phyloP scores from a whole-genome alignment of 108 stramenopile genomes.

The Cyclotella choctawhatcheeana region DNA sequence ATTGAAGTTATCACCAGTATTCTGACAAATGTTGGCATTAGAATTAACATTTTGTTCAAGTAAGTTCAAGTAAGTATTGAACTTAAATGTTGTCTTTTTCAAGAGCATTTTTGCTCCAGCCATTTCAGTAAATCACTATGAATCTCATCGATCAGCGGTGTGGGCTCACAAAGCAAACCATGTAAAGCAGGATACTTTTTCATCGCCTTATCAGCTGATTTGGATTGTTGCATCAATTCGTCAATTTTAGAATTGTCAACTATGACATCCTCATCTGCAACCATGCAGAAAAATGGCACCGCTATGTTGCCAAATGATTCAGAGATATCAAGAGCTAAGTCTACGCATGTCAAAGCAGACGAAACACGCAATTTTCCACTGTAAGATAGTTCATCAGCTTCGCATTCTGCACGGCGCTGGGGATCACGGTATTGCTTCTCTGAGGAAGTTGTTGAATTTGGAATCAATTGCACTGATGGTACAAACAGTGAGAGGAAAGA shows the following conservation, averaged over 20 bases:
- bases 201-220: conserved; percentile 67
- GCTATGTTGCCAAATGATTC: conserved; percentile 47
- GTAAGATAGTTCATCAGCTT: conserved; percentile 59
- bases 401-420: conserved; percentile 69
- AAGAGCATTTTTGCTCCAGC: conserved; percentile 54
- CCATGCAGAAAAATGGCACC: conserved; percentile 68
- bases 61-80: neutral
- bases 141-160: conserved; percentile 73
- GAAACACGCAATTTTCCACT: conserved; percentile 47
- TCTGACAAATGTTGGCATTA: too few species aligned
- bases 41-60: too few species aligned
- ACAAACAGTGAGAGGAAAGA: conserved; percentile 48
- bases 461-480: conserved; percentile 65
- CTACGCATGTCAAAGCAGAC: conserved; percentile 76
- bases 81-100: too few species aligned
- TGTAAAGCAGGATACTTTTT: conserved; percentile 80
- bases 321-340: conserved; percentile 54
- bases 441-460: conserved; percentile 63
- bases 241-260: conserved; percentile 74
- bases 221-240: conserved; percentile 54
- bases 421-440: conserved; percentile 79
- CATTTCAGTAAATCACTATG: conserved; percentile 72
- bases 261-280: conserved; percentile 84
- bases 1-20: conserved; percentile 9
- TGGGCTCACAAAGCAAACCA: conserved; percentile 82